These are phyloP conservation scores for Mayamaea pseudoterrestris DNA, from an alignment of 108 stramenopile genomes.

Conservation along the genomic window DNA sequence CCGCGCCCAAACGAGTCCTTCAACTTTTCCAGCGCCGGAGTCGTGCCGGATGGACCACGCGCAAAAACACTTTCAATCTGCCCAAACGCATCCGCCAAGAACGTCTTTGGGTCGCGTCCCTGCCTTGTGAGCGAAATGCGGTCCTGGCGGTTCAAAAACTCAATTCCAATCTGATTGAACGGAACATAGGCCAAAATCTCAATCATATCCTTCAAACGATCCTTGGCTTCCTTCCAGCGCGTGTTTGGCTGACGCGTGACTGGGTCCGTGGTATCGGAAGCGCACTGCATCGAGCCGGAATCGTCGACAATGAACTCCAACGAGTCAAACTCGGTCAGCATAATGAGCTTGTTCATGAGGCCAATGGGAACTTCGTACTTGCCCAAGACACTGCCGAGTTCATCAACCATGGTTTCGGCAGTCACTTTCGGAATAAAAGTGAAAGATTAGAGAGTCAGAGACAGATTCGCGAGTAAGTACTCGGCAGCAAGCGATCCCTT, in stretches of 20 bases:
- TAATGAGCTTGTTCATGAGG: constrained; percentile 37
- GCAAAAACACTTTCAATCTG: constrained; percentile 24
- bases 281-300: constrained; percentile 16
- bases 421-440: neutral
- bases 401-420: constrained; percentile 32
- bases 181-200: constrained; percentile 35
- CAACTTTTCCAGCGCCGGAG: constrained; percentile 29
- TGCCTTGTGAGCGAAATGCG: constrained; percentile 14
- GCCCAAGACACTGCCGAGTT: constrained; percentile 18
- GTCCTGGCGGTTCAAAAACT: constrained; percentile 30
- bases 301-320: constrained; percentile 41
- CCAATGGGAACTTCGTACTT: constrained; percentile 50
- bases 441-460: neutral
- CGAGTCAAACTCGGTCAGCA: constrained; percentile 20
- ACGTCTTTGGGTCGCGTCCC: constrained; percentile 17
- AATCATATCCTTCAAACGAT: constrained; percentile 32
- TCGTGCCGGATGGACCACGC: constrained; percentile 19
- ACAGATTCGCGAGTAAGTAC: neutral
- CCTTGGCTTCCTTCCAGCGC: constrained; percentile 28
- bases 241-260: constrained; percentile 12
- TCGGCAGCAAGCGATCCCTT: too few relatives aligned
- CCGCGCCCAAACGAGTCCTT: constrained; percentile 26
- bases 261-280: constrained; percentile 21
- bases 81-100: constrained; percentile 21
- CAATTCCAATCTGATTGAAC: constrained; percentile 22